These are phyloP conservation scores for Blastocystis sp. DNA, from an alignment of 352 stramenopile species.

Conservation along the genomic window DNA sequence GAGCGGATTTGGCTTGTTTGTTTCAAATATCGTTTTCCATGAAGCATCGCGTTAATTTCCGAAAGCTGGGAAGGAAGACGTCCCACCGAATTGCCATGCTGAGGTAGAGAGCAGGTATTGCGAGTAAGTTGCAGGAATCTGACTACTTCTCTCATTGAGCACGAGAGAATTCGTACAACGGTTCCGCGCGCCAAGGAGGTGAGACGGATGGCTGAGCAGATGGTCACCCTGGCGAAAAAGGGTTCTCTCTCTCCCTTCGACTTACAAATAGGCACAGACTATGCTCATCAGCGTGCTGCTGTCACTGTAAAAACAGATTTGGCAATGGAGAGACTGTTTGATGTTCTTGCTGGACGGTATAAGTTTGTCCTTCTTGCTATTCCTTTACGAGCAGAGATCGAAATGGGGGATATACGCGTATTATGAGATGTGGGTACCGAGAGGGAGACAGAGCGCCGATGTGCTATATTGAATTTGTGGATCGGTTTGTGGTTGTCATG, in stretches of 20 bases:
- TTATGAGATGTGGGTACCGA: slow-evolving; percentile 78
- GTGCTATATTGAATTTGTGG: slow-evolving; percentile 81
- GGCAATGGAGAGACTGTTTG: slow-evolving; percentile 77
- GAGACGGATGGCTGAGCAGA: slow-evolving; percentile 75
- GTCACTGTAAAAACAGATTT: slow-evolving; percentile 72
- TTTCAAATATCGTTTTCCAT: slow-evolving; percentile 64
- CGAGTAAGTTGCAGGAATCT: slow-evolving; percentile 79
- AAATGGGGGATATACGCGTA: slow-evolving; percentile 78
- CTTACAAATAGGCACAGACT: slow-evolving; percentile 61
- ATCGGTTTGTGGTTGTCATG: slow-evolving; percentile 67
- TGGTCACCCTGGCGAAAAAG: slow-evolving; percentile 80
- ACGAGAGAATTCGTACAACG: slow-evolving; percentile 82
- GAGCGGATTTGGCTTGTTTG: slow-evolving; percentile 46
- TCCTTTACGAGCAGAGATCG: slow-evolving; percentile 64
- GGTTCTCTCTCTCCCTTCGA: slow-evolving; percentile 51
- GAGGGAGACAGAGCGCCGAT: slow-evolving; percentile 79
- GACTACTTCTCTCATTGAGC: slow-evolving; percentile 80
- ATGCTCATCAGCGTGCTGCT: slow-evolving; percentile 72
- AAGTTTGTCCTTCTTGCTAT: slow-evolving; percentile 64
- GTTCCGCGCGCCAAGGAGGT: slow-evolving; percentile 82
- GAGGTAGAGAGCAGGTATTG: slow-evolving; percentile 71
- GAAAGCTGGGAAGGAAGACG: slow-evolving; percentile 80
- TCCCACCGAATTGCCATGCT: slow-evolving; percentile 79
- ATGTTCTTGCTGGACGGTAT: slow-evolving; percentile 74
- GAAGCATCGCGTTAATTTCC: slow-evolving; percentile 76